Conservation (phyloP, 1,284 basidiomycete genomes). For the Rhodotorula sp. region DNA sequence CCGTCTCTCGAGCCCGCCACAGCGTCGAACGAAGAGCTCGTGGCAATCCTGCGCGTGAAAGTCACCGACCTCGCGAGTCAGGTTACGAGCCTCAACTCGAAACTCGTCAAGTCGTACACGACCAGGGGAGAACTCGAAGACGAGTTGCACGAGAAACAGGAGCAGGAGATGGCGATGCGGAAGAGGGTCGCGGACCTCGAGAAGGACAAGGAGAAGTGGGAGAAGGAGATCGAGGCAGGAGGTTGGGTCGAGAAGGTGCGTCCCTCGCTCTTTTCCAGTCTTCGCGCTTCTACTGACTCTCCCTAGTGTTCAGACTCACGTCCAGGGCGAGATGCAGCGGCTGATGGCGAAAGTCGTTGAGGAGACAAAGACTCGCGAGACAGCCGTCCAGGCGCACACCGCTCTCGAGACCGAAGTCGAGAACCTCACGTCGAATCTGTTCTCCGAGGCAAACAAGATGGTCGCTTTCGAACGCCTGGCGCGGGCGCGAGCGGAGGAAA, state of each 20-base stretch:
- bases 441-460: constrained; percentile 53
- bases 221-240: constrained; percentile 61
- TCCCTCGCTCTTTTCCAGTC: not conserved
- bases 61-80: constrained; percentile 83
- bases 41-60: constrained; percentile 72
- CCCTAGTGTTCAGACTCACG: constrained; percentile 62
- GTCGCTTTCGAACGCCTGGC: constrained; percentile 81
- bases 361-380: constrained; percentile 83
- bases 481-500: constrained; percentile 72
- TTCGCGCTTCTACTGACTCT: not conserved
- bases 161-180: constrained; percentile 25
- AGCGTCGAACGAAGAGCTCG: constrained; percentile 53
- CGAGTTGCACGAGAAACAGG: constrained; percentile 62
- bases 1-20: constrained; percentile 3
- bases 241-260: constrained; percentile 71
- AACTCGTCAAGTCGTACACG: constrained; percentile 89
- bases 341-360: constrained; percentile 92
- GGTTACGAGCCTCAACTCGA: constrained; percentile 82
- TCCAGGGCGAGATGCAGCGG: constrained; percentile 85
- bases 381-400: constrained; percentile 76
- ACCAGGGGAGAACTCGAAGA: constrained; percentile 91
- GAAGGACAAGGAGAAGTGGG: constrained; percentile 53
- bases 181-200: constrained; percentile 65
- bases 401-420: constrained; percentile 74
- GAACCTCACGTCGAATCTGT: constrained; percentile 76